Percentiles rank a stretch among this genome's conserved stretches.
These are phyloP conservation scores for Curvularia eragrostidis DNA, from an alignment of 2,329 filamentous ascomycete species.

Conservation along the genomic window DNA sequence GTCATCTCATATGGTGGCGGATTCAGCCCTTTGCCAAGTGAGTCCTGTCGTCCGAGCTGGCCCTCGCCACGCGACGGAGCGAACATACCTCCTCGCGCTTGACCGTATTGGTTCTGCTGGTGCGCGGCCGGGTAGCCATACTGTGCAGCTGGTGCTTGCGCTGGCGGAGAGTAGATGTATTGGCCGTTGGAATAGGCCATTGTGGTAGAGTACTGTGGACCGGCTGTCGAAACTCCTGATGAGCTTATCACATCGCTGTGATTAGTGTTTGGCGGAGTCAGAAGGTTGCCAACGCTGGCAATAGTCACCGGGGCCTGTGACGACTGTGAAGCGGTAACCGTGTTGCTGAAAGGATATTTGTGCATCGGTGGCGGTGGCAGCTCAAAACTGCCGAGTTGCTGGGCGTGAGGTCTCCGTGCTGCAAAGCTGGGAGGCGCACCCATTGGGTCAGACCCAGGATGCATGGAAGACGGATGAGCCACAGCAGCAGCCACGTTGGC, in stretches of 20 bases:
- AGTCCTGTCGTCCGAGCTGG: constrained; percentile 61
- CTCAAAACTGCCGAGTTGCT: constrained; percentile 72
- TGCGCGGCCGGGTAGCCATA: constrained; percentile 58
- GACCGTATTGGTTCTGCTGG: constrained; percentile 43
- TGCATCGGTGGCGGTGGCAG: constrained; percentile 66
- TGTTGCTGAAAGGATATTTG: constrained; percentile 58
- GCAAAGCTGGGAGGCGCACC: constrained; percentile 70
- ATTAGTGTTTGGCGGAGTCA: constrained; percentile 68
- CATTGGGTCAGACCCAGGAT: constrained; percentile 66
- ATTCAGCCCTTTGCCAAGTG: constrained; percentile 70
- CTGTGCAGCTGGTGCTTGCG: constrained; percentile 62
- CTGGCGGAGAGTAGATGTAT: constrained; percentile 66
- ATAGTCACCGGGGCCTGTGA: constrained; percentile 55
- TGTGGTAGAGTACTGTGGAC: constrained; percentile 62
- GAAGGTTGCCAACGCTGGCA: constrained; percentile 65
- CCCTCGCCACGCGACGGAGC: constrained; percentile 60
- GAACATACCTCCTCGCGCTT: constrained; percentile 58
- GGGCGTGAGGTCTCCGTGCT: constrained; percentile 72
- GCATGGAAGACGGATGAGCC: constrained; percentile 67
- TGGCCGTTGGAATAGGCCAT: constrained; percentile 66
- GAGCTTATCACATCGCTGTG: constrained; percentile 67
- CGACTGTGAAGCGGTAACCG: constrained; percentile 52
- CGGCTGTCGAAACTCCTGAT: constrained; percentile 66
- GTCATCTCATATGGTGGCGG: constrained; percentile 72
- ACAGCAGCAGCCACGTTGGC: constrained; percentile 69